These are phyloP conservation scores for Candida saitoana DNA, from an alignment of 805 yeast genomes.

Conservation along the genomic window DNA sequence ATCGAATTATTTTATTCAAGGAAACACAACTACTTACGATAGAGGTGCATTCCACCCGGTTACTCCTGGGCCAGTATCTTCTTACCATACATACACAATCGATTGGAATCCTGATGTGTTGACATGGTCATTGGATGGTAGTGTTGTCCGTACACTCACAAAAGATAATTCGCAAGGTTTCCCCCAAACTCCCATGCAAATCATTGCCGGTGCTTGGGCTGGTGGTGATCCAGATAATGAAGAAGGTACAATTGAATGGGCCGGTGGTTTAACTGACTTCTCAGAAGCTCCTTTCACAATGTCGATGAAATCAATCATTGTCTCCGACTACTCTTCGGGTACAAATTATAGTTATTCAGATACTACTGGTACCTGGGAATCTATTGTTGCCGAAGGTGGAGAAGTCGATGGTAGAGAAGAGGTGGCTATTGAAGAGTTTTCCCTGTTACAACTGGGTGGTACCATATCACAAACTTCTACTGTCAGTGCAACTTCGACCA, in stretches of 20 bases:
- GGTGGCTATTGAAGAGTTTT: conserved; percentile 35
- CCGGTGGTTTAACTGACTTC: conserved; percentile 72
- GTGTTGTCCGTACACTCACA: conserved; percentile 58
- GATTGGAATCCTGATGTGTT: conserved; percentile 74
- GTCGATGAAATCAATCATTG: conserved; percentile 54
- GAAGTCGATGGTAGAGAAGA: conserved; percentile 55
- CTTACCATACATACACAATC: conserved; percentile 72
- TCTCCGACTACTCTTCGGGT: conserved; percentile 71
- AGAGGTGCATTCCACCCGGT: conserved; percentile 72
- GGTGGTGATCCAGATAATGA: conserved; percentile 70
- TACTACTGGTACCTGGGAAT: conserved; percentile 54
- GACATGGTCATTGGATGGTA: conserved; percentile 73
- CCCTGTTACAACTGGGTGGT: conserved; percentile 30
- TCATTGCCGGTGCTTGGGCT: conserved; percentile 72
- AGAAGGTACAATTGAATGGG: conserved; percentile 75
- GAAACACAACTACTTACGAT: conserved; percentile 70
- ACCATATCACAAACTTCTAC: conserved; percentile 12
- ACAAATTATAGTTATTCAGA: conserved; percentile 52
- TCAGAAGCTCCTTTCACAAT: conserved; percentile 64
- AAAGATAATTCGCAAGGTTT: conserved; percentile 59
- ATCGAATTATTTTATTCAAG: conserved; percentile 78
- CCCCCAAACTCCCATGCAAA: conserved; percentile 88
- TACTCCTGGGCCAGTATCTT: conserved; percentile 47
- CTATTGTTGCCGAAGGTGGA: conserved; percentile 57
- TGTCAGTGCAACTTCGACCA: conserved; percentile 37